Conservation (phyloP, 2,329 filamentous ascomycete genomes). For the Paecilomyces sp. region DNA sequence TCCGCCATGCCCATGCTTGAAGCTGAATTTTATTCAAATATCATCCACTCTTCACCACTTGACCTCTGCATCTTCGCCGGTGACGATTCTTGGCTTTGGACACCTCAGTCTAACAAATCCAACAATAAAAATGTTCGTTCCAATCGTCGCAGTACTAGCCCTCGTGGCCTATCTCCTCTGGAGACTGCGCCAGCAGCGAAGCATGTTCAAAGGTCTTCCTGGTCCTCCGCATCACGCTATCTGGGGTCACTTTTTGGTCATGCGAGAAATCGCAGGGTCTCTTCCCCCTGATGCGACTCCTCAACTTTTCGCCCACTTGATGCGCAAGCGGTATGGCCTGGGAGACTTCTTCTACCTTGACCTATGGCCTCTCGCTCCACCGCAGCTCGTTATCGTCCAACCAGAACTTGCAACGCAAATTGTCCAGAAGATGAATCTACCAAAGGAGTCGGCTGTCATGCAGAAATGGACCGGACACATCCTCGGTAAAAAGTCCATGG, state of each 20-base stretch:
- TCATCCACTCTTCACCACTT: conserved; percentile 8
- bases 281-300: conserved; percentile 10
- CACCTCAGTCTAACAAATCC: too few relatives aligned
- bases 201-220: conserved; percentile 12
- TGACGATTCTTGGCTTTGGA: conserved; percentile 2
- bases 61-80: conserved; percentile 10
- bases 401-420: conserved; percentile 33
- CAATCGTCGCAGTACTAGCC: conserved; percentile 3
- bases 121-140: conserved; percentile 7
- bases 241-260: conserved; percentile 12
- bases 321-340: conserved; percentile 10
- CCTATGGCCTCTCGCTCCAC: conserved; percentile 28
- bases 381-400: conserved; percentile 30
- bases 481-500: too few relatives aligned
- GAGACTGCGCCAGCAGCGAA: conserved; percentile 8
- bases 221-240: conserved; percentile 13
- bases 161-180: conserved; percentile 7
- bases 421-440: conserved; percentile 27
- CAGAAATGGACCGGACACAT: too few relatives aligned
- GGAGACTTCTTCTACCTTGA: conserved; percentile 26
- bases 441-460: conserved; percentile 23
- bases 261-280: conserved; percentile 11
- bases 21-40: conserved; percentile 8
- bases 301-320: conserved; percentile 10
- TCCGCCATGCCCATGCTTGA: conserved; percentile 5